phyloP scores from a whole-genome alignment of 108 stramenopile genomes.

The Conticribra weissflogii region DNA sequence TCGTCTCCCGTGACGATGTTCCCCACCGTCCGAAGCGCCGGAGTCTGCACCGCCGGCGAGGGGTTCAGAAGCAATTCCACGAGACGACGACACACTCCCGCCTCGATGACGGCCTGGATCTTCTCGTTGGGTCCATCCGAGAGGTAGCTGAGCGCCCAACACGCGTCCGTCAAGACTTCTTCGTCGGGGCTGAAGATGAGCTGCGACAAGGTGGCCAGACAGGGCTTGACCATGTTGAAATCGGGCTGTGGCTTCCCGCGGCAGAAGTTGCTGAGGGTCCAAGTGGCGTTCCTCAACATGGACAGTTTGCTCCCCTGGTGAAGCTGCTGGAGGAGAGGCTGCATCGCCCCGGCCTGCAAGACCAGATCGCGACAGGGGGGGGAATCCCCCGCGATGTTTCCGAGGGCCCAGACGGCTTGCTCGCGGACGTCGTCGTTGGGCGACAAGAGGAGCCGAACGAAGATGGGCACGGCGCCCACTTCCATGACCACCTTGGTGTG shows the following conservation, averaged over 20 bases:
- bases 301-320: slow-evolving; percentile 90
- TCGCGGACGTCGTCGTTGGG: slow-evolving; percentile 98
- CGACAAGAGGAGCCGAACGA: slow-evolving; percentile 86
- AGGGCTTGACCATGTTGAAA: slow-evolving; percentile 91
- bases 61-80: slow-evolving; percentile 95
- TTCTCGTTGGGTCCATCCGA: slow-evolving; percentile 97
- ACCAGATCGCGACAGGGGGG: slow-evolving; percentile 96
- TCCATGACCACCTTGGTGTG: slow-evolving; percentile 98
- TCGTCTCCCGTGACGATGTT: slow-evolving; percentile 99
- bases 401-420: slow-evolving; percentile 98
- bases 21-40: slow-evolving; percentile 96
- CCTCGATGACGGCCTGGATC: slow-evolving; percentile 98
- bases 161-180: slow-evolving; percentile 98
- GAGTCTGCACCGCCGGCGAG: slow-evolving; percentile 94
- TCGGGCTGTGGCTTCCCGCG: slow-evolving; percentile 98
- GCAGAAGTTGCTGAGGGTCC: slow-evolving; percentile 99
- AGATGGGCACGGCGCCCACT: slow-evolving; percentile 97
- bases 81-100: slow-evolving; percentile 94
- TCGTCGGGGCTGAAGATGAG: slow-evolving; percentile 95
- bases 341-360: slow-evolving; percentile 91
- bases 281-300: slow-evolving; percentile 99
- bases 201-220: slow-evolving; percentile 91
- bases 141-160: slow-evolving; percentile 98
- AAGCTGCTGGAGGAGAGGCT: slow-evolving; percentile 92
- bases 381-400: slow-evolving; percentile 99